Evolutionary conservation across 441 rosid species (phyloP).

Genomic region (Croton laevigatus): DNA sequence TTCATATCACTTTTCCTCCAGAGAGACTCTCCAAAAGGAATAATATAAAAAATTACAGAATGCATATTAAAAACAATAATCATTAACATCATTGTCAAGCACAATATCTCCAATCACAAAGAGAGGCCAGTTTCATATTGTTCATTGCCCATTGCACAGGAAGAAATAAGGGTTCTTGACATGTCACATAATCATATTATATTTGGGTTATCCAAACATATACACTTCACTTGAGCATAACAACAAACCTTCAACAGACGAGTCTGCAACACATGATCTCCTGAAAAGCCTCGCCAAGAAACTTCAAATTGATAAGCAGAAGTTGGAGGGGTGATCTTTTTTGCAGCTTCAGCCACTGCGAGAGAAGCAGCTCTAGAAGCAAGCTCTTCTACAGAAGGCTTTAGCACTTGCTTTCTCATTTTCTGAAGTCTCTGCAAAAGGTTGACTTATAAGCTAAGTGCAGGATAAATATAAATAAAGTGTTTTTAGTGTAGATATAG

Average conservation of each 20-base stretch:
- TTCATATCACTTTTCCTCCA: not conserved
- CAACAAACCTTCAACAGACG: constrained; percentile 64
- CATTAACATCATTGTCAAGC: not conserved
- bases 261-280: constrained; percentile 55
- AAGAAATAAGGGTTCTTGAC: not conserved
- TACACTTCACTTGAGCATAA: not conserved
- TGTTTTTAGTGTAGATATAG: not conserved
- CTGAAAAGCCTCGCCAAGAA: constrained; percentile 76
- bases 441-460: not conserved
- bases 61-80: not conserved
- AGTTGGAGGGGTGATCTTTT: constrained; percentile 58
- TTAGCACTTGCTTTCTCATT: constrained; percentile 42
- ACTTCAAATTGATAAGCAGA: constrained; percentile 90
- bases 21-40: not conserved
- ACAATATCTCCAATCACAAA: not conserved
- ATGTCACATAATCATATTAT: not conserved
- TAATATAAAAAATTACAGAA: too few species aligned
- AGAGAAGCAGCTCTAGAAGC: constrained; percentile 80
- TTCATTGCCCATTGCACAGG: not conserved
- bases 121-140: not conserved
- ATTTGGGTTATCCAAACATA: not conserved
- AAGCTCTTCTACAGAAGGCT: constrained; percentile 74
- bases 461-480: not conserved
- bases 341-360: constrained; percentile 71
- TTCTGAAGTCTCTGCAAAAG: constrained; percentile 38